phyloP scores from a whole-genome alignment of 768 basidiomycete genomes.

The Xerocomellus chrysenteron region DNA sequence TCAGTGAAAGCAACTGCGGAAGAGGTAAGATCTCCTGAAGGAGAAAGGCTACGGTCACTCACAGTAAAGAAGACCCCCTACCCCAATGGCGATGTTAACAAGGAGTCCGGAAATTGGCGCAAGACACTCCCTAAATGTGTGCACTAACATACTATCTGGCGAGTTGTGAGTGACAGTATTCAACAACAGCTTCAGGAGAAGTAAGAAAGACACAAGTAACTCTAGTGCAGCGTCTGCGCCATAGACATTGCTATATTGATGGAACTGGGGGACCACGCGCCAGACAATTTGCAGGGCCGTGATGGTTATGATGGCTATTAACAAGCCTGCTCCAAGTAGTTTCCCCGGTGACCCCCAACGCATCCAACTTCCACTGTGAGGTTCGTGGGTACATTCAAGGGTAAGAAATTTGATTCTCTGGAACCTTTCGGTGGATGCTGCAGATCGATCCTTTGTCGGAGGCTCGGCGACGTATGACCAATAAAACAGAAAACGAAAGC shows the following conservation, averaged over 20 bases:
- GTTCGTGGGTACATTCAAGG: slow-evolving; percentile 15
- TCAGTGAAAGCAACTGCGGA: slow-evolving; percentile 65
- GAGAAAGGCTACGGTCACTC: slow-evolving; percentile 31
- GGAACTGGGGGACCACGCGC: slow-evolving; percentile 45
- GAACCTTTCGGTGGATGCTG: slow-evolving; percentile 29
- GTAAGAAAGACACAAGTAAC: slow-evolving; percentile 54
- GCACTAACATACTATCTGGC: slow-evolving; percentile 39
- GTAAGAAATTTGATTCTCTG: slow-evolving; percentile 13
- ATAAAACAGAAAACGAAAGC: slow-evolving; percentile 62
- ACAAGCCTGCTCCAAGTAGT: slow-evolving; percentile 49
- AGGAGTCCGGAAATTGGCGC: slow-evolving; percentile 52
- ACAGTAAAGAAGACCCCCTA: slow-evolving; percentile 60
- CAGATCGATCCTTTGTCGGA: slow-evolving; percentile 35
- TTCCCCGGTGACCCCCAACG: slow-evolving; percentile 61
- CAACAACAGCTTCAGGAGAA: slow-evolving; percentile 61
- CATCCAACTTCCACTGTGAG: slow-evolving; percentile 63
- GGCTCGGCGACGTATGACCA: slow-evolving; percentile 65
- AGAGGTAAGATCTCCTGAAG: slow-evolving; percentile 9
- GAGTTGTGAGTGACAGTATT: slow-evolving; percentile 48
- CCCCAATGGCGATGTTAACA: slow-evolving; percentile 50
- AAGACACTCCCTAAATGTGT: slow-evolving; percentile 45
- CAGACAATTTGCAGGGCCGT: slow-evolving; percentile 63
- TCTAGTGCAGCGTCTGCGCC: slow-evolving; percentile 57
- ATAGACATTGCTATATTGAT: slow-evolving; percentile 48
- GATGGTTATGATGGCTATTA: slow-evolving; percentile 46